Percentiles rank a stretch among this genome's conserved stretches.
phyloP scores from a whole-genome alignment of 106 monocot species.

The Dendrobium catenatum region DNA sequence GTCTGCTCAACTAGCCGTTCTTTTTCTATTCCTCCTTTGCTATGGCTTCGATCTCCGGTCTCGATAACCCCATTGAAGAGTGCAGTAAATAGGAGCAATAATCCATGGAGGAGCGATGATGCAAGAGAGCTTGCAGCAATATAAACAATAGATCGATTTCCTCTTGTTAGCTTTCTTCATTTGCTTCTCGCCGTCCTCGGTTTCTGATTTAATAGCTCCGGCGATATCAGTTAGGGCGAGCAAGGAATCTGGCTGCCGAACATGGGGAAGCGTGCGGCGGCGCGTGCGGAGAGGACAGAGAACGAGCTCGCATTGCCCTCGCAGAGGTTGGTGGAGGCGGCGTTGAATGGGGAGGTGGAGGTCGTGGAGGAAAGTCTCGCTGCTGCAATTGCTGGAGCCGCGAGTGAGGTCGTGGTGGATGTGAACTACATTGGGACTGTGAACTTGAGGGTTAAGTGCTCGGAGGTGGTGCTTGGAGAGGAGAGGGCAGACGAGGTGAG shows the following conservation, averaged over 20 bases:
- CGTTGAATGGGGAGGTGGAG: conserved; percentile 28
- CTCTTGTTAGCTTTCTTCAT: too few species aligned
- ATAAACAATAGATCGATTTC: background rate
- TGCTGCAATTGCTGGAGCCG: background rate
- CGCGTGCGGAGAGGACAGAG: background rate
- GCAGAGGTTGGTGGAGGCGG: conserved; percentile 43
- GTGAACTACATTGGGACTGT: conserved; percentile 39
- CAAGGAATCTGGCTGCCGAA: background rate
- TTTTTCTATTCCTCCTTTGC: background rate
- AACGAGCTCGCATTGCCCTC: conserved; percentile 24
- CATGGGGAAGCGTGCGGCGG: background rate
- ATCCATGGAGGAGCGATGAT: background rate
- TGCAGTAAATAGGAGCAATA: background rate
- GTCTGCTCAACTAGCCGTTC: background rate
- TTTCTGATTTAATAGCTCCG: background rate
- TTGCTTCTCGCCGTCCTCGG: background rate
- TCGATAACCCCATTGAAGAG: background rate
- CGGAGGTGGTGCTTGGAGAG: conserved; percentile 28
- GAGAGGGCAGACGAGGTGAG: conserved; percentile 34
- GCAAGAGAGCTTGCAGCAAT: background rate
- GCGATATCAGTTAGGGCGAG: background rate
- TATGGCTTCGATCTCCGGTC: background rate
- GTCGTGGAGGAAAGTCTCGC: conserved; percentile 21
- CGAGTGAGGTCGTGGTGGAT: conserved; percentile 10
- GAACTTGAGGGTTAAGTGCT: conserved; percentile 30